Evolutionary conservation across 106 monocot genomes (phyloP).

Genomic region (Allium sativum): DNA sequence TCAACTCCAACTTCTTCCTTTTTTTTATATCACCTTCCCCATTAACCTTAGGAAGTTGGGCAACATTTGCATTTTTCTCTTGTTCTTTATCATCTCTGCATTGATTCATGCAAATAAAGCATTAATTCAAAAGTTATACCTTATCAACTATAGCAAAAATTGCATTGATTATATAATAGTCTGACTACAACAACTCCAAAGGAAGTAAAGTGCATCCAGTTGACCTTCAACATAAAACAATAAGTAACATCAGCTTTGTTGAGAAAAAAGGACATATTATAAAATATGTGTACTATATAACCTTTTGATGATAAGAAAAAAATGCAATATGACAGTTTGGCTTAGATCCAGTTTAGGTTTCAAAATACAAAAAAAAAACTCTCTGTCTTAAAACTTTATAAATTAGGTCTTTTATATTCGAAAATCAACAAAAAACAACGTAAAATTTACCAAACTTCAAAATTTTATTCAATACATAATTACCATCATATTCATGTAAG

Average conservation of each 20-base stretch:
- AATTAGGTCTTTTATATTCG: too few relatives aligned
- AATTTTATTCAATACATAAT: too few relatives aligned
- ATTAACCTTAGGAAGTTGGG: conserved; percentile 11
- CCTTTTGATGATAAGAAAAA: conserved; percentile 86
- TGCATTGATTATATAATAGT: conserved; percentile 66
- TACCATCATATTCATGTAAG: too few relatives aligned
- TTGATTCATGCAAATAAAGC: not conserved
- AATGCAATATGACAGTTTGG: too few relatives aligned
- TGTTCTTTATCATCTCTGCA: conserved; percentile 29
- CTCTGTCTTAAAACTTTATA: too few relatives aligned
- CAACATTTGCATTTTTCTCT: conserved; percentile 12
- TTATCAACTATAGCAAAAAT: not conserved
- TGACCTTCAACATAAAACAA: conserved; percentile 34
- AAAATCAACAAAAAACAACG: too few relatives aligned
- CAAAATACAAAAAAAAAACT: too few relatives aligned
- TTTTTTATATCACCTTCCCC: conserved; percentile 13
- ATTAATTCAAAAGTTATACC: not conserved
- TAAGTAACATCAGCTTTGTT: not conserved
- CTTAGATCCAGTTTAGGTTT: too few relatives aligned
- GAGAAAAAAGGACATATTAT: not conserved
- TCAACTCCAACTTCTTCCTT: conserved; percentile 37
- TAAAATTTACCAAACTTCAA: too few relatives aligned
- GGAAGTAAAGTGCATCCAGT: conserved; percentile 86
- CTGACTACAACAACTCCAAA: conserved; percentile 57
- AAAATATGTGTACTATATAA: conserved; percentile 2